Conservation (phyloP, 2,329 filamentous ascomycete genomes). For the Paraphaeosphaeria minitans region DNA sequence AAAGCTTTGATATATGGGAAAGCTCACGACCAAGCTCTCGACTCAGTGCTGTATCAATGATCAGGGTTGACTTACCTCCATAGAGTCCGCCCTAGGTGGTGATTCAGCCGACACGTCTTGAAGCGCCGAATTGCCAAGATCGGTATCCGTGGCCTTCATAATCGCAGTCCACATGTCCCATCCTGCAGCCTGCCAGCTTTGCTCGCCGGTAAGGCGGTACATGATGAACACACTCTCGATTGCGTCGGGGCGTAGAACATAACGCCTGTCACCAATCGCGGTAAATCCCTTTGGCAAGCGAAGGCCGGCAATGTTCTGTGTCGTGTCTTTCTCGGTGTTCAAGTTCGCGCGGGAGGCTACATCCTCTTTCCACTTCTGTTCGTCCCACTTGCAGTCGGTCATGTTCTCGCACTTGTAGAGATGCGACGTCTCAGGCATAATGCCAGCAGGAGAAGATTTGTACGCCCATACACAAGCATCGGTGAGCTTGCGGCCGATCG, state of each 20-base stretch:
- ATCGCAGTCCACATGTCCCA: slow-evolving; percentile 59
- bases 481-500: slow-evolving; percentile 62
- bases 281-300: slow-evolving; percentile 53
- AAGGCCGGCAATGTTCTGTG: slow-evolving; percentile 46
- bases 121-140: slow-evolving; percentile 54
- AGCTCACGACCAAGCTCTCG: background rate
- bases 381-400: slow-evolving; percentile 59
- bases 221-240: slow-evolving; percentile 67
- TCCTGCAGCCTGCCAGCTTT: slow-evolving; percentile 50
- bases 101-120: slow-evolving; percentile 48
- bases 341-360: slow-evolving; percentile 33
- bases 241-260: slow-evolving; percentile 60
- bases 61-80: slow-evolving; percentile 45
- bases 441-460: slow-evolving; percentile 59
- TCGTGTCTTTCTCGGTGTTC: slow-evolving; percentile 33
- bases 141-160: slow-evolving; percentile 49
- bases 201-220: slow-evolving; percentile 64
- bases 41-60: background rate
- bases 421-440: slow-evolving; percentile 66
- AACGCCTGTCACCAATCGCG: slow-evolving; percentile 50
- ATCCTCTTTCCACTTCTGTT: slow-evolving; percentile 56
- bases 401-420: slow-evolving; percentile 55
- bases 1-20: background rate
- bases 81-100: slow-evolving; percentile 49
- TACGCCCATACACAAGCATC: slow-evolving; percentile 69